A percentile compares a stretch with the other conserved stretches of the same genome.
Evolutionary conservation across 345 rosid genomes (phyloP).

Genomic region (Populus pruinosa): DNA sequence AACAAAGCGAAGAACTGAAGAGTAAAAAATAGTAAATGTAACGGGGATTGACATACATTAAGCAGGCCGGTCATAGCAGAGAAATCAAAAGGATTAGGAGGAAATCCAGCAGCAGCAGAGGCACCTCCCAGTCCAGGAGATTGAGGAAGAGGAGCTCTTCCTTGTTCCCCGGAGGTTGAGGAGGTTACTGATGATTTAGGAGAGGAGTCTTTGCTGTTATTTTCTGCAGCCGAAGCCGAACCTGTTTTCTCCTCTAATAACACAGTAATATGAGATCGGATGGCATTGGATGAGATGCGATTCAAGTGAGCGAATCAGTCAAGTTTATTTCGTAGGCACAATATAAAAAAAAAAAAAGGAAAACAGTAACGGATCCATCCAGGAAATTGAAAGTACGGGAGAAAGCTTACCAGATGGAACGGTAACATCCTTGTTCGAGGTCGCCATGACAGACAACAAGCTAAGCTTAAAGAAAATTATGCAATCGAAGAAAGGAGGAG

Average conservation of each 20-base stretch:
- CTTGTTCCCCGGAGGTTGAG: slow-evolving; percentile 35
- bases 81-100: slow-evolving; percentile 83
- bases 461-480: neutral
- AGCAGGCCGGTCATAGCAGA: slow-evolving; percentile 80
- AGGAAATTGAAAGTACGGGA: neutral
- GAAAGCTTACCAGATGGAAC: neutral
- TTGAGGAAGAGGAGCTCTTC: slow-evolving; percentile 26
- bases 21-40: neutral
- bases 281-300: neutral
- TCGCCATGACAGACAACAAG: neutral
- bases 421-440: slow-evolving; percentile 4
- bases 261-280: neutral
- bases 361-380: neutral
- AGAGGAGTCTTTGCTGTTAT: slow-evolving; percentile 20
- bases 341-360: neutral
- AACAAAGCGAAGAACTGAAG: neutral
- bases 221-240: slow-evolving; percentile 22
- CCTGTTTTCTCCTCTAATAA: slow-evolving; percentile 52
- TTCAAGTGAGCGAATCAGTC: neutral
- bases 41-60: slow-evolving; percentile 39
- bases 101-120: slow-evolving; percentile 19
- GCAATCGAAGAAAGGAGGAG: neutral
- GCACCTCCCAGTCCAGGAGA: slow-evolving; percentile 18
- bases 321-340: neutral
- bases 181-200: slow-evolving; percentile 44